These are phyloP conservation scores for Saccharomyces kudriavzevii DNA, from an alignment of 805 yeast species.

Conservation along the genomic window DNA sequence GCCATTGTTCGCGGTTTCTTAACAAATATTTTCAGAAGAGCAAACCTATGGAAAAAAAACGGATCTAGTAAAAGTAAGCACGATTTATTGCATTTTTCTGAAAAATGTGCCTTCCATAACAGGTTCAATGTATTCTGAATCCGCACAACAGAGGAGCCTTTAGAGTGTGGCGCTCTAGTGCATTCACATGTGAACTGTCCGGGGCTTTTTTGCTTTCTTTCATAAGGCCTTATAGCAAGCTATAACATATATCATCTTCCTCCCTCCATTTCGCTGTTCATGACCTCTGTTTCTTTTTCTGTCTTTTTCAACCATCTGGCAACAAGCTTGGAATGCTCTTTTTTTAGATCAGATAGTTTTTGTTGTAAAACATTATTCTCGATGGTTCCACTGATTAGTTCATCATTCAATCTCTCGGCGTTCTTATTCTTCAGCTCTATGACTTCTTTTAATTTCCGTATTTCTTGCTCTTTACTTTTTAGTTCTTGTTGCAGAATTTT, in stretches of 20 bases:
- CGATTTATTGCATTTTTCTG: too few species aligned
- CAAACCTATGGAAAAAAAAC: too few species aligned
- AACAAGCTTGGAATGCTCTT: slow-evolving; percentile 45
- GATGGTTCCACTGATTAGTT: slow-evolving; percentile 50
- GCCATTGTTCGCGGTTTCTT: too few species aligned
- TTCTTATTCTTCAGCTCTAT: slow-evolving; percentile 43
- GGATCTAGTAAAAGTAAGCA: too few species aligned
- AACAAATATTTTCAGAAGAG: too few species aligned
- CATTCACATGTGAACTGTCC: background rate
- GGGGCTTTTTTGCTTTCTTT: background rate
- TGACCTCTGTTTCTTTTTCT: slow-evolving; percentile 49
- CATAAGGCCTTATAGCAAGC: background rate
- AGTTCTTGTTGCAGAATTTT: slow-evolving; percentile 12
- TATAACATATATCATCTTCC: background rate
- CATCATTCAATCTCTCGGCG: slow-evolving; percentile 58
- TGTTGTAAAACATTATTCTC: slow-evolving; percentile 38
- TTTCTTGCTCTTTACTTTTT: slow-evolving; percentile 17
- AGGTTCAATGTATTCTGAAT: too few species aligned
- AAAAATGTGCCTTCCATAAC: too few species aligned
- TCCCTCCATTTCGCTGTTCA: slow-evolving; percentile 32
- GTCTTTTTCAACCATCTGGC: slow-evolving; percentile 54
- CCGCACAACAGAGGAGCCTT: too few species aligned
- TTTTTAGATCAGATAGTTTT: slow-evolving; percentile 31
- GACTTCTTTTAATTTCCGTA: slow-evolving; percentile 22
- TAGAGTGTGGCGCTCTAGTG: background rate